Conservation (phyloP, 1,284 basidiomycete species). For the Austropuccinia psidii region DNA sequence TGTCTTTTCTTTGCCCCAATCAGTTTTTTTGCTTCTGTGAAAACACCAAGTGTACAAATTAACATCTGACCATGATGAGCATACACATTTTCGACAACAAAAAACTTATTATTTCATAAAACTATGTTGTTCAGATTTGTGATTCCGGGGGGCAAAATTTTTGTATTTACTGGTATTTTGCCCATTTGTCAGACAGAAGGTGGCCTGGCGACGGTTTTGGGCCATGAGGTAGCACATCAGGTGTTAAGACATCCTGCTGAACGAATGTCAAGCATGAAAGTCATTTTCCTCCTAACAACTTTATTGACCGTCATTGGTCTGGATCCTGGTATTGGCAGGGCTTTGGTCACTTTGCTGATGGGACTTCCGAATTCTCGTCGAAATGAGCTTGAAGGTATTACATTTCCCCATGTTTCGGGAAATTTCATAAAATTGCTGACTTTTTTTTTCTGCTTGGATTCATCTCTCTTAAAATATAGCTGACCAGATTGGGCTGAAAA, state of each 20-base stretch:
- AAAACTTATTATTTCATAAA: not conserved
- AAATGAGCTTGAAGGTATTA: constrained; percentile 43
- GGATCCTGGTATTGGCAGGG: constrained; percentile 28
- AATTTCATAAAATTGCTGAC: not conserved
- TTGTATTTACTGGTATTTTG: constrained; percentile 36
- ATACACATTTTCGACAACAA: not conserved
- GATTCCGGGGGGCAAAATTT: constrained; percentile 44
- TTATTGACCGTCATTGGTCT: constrained; percentile 37
- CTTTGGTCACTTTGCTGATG: constrained; percentile 42
- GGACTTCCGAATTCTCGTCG: constrained; percentile 45
- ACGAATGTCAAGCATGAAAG: constrained; percentile 45
- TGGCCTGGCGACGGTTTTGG: constrained; percentile 46
- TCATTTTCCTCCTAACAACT: constrained; percentile 38
- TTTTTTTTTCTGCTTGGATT: no score
- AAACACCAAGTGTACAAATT: not conserved
- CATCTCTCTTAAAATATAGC: no score
- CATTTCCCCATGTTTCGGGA: constrained; percentile 16
- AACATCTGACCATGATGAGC: not conserved
- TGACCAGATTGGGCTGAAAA: constrained; percentile 39
- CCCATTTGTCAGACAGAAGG: constrained; percentile 41
- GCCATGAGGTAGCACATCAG: constrained; percentile 46
- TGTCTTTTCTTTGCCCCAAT: not conserved
- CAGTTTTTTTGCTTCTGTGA: not conserved
- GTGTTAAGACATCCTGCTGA: constrained; percentile 45
- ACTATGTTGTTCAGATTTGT: constrained; percentile 46